Evolutionary conservation across 805 yeast species (phyloP).

Genomic region (Nakazawaea wickerhamii): DNA sequence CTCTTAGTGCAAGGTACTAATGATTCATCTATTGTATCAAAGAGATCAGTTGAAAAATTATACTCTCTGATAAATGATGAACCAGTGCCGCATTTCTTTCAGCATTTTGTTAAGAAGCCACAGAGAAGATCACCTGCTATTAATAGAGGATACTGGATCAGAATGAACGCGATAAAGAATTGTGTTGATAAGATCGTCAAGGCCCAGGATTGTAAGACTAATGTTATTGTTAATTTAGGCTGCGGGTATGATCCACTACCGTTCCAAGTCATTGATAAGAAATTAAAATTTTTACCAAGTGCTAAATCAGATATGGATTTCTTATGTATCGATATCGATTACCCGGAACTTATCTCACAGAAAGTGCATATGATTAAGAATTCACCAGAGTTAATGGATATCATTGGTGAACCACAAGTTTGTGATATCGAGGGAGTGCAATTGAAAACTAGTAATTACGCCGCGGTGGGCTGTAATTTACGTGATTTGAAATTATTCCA

Average conservation of each 20-base stretch:
- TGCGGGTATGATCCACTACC: slow-evolving; percentile 73
- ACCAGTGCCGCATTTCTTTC: slow-evolving; percentile 45
- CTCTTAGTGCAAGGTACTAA: slow-evolving; percentile 79
- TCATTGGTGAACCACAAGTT: slow-evolving; percentile 33
- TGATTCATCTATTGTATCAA: slow-evolving; percentile 77
- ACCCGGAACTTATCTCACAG: slow-evolving; percentile 57
- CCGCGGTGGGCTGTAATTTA: slow-evolving; percentile 63
- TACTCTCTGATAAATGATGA: slow-evolving; percentile 31
- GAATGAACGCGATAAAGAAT: slow-evolving; percentile 64
- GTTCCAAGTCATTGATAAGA: slow-evolving; percentile 36
- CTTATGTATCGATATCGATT: slow-evolving; percentile 67
- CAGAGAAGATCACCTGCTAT: slow-evolving; percentile 74
- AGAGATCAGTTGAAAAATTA: slow-evolving; percentile 69
- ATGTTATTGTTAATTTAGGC: slow-evolving; percentile 59
- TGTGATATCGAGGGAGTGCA: slow-evolving; percentile 20
- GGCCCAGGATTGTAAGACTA: slow-evolving; percentile 19
- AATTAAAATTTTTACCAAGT: slow-evolving; percentile 14
- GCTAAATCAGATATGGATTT: slow-evolving; percentile 18
- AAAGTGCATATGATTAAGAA: slow-evolving; percentile 48
- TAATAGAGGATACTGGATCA: slow-evolving; percentile 77
- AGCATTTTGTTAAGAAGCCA: slow-evolving; percentile 59
- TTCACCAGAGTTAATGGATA: slow-evolving; percentile 38
- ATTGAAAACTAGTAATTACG: slow-evolving; percentile 40
- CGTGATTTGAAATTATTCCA: slow-evolving; percentile 38
- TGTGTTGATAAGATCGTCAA: slow-evolving; percentile 43